Evolutionary conservation across 805 yeast genomes (phyloP).

Genomic region (Myxozyma udenii): DNA sequence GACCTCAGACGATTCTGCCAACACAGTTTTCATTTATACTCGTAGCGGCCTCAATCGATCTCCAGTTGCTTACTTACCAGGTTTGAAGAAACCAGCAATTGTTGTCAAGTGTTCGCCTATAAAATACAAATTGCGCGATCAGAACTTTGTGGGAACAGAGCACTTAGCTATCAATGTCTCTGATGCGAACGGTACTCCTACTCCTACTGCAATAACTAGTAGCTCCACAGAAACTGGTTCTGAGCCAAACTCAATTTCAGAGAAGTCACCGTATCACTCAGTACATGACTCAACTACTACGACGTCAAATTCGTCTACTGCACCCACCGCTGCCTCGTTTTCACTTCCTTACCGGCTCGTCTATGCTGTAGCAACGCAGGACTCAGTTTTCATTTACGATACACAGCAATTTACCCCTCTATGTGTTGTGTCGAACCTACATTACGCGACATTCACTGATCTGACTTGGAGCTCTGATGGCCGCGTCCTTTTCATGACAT

Average conservation of each 20-base stretch:
- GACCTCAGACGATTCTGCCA: slow-evolving; percentile 44
- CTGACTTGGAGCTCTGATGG: slow-evolving; percentile 84
- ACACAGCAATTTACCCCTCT: slow-evolving; percentile 68
- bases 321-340: no score
- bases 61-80: slow-evolving; percentile 79
- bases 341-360: slow-evolving; percentile 73
- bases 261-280: neutral
- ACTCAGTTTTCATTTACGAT: slow-evolving; percentile 75
- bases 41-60: slow-evolving; percentile 62
- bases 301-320: neutral
- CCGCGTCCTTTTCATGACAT: slow-evolving; percentile 60
- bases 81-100: slow-evolving; percentile 76
- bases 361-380: slow-evolving; percentile 91
- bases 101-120: slow-evolving; percentile 77
- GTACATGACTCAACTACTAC: neutral
- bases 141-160: slow-evolving; percentile 5
- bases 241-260: neutral
- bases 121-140: slow-evolving; percentile 44
- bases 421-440: slow-evolving; percentile 73
- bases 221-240: neutral
- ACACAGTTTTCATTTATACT: slow-evolving; percentile 77
- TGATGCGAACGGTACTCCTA: slow-evolving; percentile 14
- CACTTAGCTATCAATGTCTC: slow-evolving; percentile 24
- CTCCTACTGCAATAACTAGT: slow-evolving; percentile 1
- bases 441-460: slow-evolving; percentile 86